A percentile compares a stretch with the other conserved stretches of the same genome.
Conservation (phyloP, 345 rosid genomes). For the Syzygium aromaticum region DNA sequence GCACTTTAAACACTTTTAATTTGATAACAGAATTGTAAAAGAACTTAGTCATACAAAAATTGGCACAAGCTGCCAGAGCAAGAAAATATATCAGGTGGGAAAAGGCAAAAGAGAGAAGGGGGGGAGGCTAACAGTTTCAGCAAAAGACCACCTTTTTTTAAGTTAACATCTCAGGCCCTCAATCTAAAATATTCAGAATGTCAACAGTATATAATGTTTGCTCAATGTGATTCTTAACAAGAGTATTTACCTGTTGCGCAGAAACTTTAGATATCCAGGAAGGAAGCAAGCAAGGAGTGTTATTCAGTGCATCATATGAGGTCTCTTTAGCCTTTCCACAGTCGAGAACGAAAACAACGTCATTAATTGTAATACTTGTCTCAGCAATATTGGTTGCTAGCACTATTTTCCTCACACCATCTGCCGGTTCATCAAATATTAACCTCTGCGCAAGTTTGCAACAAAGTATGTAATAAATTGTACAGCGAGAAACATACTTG, state of each 20-base stretch:
- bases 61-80: background rate
- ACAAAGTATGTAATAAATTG: background rate
- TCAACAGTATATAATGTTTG: background rate
- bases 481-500: background rate
- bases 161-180: background rate
- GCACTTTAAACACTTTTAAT: background rate
- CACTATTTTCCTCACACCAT: constrained; percentile 82
- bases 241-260: constrained; percentile 71
- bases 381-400: constrained; percentile 92
- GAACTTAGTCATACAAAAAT: background rate
- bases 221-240: constrained; percentile 2
- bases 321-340: constrained; percentile 98
- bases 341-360: constrained; percentile 81
- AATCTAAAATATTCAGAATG: background rate
- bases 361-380: constrained; percentile 93
- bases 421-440: constrained; percentile 77
- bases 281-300: constrained; percentile 92
- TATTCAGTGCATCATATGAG: constrained; percentile 89
- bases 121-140: background rate
- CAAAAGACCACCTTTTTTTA: background rate
- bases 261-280: constrained; percentile 94
- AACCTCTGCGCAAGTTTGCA: constrained; percentile 45
- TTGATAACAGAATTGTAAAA: background rate
- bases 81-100: background rate
- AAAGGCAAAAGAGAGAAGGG: background rate